phyloP scores from a whole-genome alignment of 2,329 filamentous ascomycete genomes.

The Fonsecaea multimorphosa region DNA sequence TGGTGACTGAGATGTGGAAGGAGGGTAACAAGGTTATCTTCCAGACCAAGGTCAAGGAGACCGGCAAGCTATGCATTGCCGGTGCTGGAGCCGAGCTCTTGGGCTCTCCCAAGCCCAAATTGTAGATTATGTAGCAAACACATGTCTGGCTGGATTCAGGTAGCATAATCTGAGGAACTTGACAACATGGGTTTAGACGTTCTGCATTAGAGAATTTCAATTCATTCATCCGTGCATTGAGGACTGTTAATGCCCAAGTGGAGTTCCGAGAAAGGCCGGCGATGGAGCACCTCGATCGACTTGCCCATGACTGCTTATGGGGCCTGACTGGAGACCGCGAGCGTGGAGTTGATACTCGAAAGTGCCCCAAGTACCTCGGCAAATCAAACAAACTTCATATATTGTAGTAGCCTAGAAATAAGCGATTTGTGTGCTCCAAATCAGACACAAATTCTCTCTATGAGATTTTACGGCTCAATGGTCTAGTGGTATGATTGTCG shows the following conservation, averaged over 20 bases:
- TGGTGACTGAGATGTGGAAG: conserved; percentile 94
- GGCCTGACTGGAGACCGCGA: neutral
- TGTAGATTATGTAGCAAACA: conserved; percentile 25
- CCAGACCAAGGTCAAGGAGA: conserved; percentile 89
- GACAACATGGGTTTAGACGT: neutral
- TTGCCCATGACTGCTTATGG: no score
- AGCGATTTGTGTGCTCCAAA: conserved; percentile 6
- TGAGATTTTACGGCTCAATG: no score
- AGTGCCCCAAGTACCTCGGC: neutral
- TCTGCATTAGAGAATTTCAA: neutral
- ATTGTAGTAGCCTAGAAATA: neutral
- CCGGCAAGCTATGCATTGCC: conserved; percentile 84
- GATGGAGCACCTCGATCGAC: neutral
- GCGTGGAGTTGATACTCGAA: neutral
- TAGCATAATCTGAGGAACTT: conserved; percentile 7
- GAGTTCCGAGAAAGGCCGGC: neutral
- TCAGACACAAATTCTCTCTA: neutral
- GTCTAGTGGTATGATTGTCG: conserved; percentile 48
- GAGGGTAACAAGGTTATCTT: conserved; percentile 80
- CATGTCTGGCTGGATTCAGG: conserved; percentile 14
- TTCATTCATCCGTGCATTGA: neutral
- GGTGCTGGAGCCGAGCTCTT: conserved; percentile 78
- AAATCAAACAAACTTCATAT: neutral
- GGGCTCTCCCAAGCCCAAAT: conserved; percentile 31
- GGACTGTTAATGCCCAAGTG: neutral